Base-by-base conservation (phyloP, 225 moss, liverwort and hornwort genomes). In the Physcomitrellopsis africana region DNA sequence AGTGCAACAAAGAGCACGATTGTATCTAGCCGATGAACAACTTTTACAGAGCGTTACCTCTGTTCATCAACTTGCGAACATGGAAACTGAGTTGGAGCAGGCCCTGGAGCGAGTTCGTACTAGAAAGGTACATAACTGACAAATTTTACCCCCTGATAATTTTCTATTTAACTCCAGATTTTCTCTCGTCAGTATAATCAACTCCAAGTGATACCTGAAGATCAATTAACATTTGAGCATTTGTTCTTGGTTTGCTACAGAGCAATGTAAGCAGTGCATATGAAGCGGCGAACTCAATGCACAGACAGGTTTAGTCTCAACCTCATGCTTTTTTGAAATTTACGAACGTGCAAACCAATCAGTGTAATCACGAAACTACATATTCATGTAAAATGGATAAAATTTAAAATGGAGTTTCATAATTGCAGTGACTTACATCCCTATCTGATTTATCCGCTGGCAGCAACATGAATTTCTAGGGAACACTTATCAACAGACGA, bases 401-500 rank as follows among this genome's bases (percentile, higher is more conserved):
- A 24, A 24, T 24, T 24, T 24, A 24, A 24, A 37, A 37, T 2
- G 4, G 32, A 37, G 32, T 22, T 10, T 23, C 7, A 10, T 13
- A 63, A 42, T 51, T 23, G 45, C 57, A 65, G 57, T 83, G 72
- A 83, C 69, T 60, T 53, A 22, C 29, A 37, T 37, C 32, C 7
- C 29, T 53, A 59, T 58, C 18, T 76, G 42, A 70, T 43, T 75
- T 37, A 37, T 37, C 20, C 53, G 44, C 63, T 67, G 41, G 78
- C 86, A 86, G 86, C 83, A 86, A 73, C 83, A 86, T 79, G 83
- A 86, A 73, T 86, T 83, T 79, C 10, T 86, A 69, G 86, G 86
- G 45, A 86, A 81, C 73, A 86, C 61, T 81, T 83, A 86, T 58
- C 86, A 86, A 27, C 83, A 86, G 86, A 83, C 83, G 76, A 78